Base-by-base conservation (phyloP, 768 basidiomycete species). In the Trametes elegans region DNA sequence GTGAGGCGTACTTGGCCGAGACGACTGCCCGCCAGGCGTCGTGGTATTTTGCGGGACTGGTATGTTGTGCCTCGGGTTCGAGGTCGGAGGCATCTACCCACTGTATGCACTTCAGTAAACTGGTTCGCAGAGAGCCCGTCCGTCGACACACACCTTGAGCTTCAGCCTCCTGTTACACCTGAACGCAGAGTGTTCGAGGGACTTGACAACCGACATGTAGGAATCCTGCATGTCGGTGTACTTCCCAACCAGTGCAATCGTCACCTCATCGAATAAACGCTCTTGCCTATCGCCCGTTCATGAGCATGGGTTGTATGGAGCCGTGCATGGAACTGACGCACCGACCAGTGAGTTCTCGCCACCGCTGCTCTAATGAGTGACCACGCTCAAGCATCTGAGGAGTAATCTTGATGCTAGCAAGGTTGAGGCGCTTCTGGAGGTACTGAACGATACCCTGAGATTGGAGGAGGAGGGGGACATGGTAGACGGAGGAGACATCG, bases 141-240 rank as follows among this genome's bases (percentile, higher is more conserved):
- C n/a, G n/a, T n/a, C n/a, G n/a, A n/a, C 10, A 40, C 83, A 40
- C 61, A 90, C 95, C 62, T 92, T 82, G 35, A 98, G 77, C 47
- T 75, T 77, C 34, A 99, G 81, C 67, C 90, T 94, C 53, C 91
- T 76, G 53, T 85, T 89, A 50, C 96, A 90, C 38, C 93, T 84
- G 75, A 98, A 93, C 1, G 95, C 92, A 5, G 95, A 94, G 71
- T 99, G 96, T 71, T 99, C 96, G 31, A 99, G 78, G 19, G 97
- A 84, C 77, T 99, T 99, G 66, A 85, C 87, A 52, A 99, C 96
- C 26, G 90, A 93, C 92, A 98, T 98, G 70, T 99, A 99, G 24
- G 95, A 97, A 71, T 99, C 96, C 72, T 93, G 91, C 42, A 98
- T 77, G 61, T 93, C 86, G 11, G 94, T 98, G 76, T 99, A 99